Evolutionary conservation across 2,329 filamentous ascomycete species (phyloP).

Genomic region (Ophioceras dolichostomum): DNA sequence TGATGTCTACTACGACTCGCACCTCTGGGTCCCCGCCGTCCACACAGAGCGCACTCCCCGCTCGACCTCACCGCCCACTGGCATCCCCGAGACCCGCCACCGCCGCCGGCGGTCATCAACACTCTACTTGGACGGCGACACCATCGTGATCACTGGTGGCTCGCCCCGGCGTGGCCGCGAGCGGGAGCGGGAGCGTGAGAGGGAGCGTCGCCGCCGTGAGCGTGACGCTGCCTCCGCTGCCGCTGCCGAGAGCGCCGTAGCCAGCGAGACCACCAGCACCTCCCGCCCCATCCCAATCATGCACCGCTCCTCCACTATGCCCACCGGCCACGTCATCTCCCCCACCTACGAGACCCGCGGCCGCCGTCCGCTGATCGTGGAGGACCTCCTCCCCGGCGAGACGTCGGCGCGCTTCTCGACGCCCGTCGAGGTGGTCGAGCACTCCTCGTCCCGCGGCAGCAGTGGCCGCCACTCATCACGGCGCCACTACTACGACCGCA

Average conservation of each 20-base stretch:
- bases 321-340: conserved; percentile 10
- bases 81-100: conserved; percentile 5
- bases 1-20: background rate
- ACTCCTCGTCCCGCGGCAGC: conserved; percentile 5
- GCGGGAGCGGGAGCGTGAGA: conserved; percentile 1
- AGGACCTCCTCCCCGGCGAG: conserved; percentile 3
- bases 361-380: conserved; percentile 11
- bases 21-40: background rate
- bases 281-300: conserved; percentile 10
- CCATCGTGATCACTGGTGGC: conserved; percentile 4
- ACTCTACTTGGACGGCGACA: conserved; percentile 13
- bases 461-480: conserved; percentile 1
- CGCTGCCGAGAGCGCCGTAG: background rate
- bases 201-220: conserved; percentile 5
- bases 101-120: conserved; percentile 10
- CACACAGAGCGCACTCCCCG: conserved; percentile 1
- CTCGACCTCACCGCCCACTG: conserved; percentile 5
- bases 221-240: background rate
- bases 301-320: conserved; percentile 13
- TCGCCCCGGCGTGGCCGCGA: conserved; percentile 5
- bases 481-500: conserved; percentile 1
- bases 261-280: background rate
- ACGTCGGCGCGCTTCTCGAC: conserved; percentile 4
- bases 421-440: conserved; percentile 6
- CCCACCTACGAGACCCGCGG: conserved; percentile 8